Base-by-base conservation (phyloP, 805 yeast genomes). In the Monosporozyma yasuniensis region DNA sequence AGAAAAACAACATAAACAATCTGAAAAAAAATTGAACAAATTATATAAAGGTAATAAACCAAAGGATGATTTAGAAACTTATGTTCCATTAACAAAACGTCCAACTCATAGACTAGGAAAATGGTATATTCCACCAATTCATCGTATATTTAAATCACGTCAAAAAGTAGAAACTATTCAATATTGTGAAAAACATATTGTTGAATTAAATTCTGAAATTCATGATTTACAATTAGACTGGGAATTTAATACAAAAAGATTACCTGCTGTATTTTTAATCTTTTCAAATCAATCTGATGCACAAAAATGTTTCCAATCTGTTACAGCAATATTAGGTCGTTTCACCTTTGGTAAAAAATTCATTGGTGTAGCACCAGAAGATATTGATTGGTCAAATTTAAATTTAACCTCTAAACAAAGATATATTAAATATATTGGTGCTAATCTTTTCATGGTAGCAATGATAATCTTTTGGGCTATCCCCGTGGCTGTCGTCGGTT, bases 401-500 rank as follows among this genome's bases (percentile, higher is more conserved):
- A 73, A 82, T 25, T 67, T 82, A 59, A 70, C 78, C 10, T 75
- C 79, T 65, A 69, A 70, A 53, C 75, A 74, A 61, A 80, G 96
- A 66, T 64, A 74, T 42, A 54, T 76, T 21, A 83, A 81, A 70
- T 75, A 73, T 51, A 50, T 77, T 22, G 70, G 76, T 48, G 91
- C 95, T 1, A 74, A 72, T 49, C 72, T 86, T 14, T 70, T 88
- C 46, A 73, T 85, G 60, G 79, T 85, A 23, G 60, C 79, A 51
- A 71, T 83, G 67, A 80, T 91, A 53, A 78, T 91, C 45, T 88
- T 89, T 70, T 91, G 98, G 98, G 83, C 96, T 42, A 81, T 91
- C 59, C 99, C 99, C 9, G 97, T 91, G 38, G 96, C 97, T n/a
- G 89, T 88, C 60, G 96, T 91, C 47, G 98, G 98, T 78, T 77